Base-by-base conservation (phyloP, 352 stramenopile genomes). In the Lagenidium sp. region DNA sequence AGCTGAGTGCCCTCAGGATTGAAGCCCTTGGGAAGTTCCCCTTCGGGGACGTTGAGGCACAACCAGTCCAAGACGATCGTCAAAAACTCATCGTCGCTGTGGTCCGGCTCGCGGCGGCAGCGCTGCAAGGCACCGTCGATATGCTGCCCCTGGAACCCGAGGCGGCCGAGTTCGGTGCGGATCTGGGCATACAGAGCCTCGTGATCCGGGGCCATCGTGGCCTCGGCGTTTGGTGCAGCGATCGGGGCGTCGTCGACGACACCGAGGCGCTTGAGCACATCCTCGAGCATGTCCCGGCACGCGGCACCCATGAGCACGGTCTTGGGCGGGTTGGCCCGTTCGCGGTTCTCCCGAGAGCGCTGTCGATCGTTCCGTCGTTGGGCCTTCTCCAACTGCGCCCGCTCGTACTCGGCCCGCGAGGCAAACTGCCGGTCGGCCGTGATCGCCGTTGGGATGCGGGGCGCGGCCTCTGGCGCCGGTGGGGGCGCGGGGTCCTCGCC, bases 231-330 rank as follows among this genome's bases (percentile, higher is more conserved):
- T 15, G 28, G 28, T 13, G 28, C 28, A 8, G 28, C 8, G 28
- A 15, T 13, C 28, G 28, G 28, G 2, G 4, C 20, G 3, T 52
- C 31, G 21, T 36, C 38, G 13, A 53, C 44, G 10, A 54, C 40
- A 4, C 43, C 38, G 4, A 88, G 29, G 2, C 72, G 51, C 29
- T 53, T 68, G 46, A 95, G 55, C 23, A 97, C 65, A 2, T 50
- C 57, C 60, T 97, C 85, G 49, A 98, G 95, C 36, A 86, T 58
- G 24, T 85, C 74, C 26, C 94, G 64, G 32, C 94, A 87, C 16
- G 66, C 45, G 0, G 80, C 80, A 44, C 72, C 89, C 84, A 98
- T 96, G 56, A 96, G 94, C 12, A 98, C 89, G 18, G 70, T 61
- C 50, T 85, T 87, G 24, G 79, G 61, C 28, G 77, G 54, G 61